Conservation (phyloP, 176 grass and related monocot genomes). For the sorghum (Sorghum bicolor) region Sorghum_bicolor_NCBIv3 NC_012870.2:62956001-62956500, state of each 20-base stretch:
- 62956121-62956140: neutral
- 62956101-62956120: neutral
- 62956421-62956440: neutral
- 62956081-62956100: neutral
- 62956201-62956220: neutral
- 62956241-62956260: neutral
- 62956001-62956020: neutral
- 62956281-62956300: neutral
- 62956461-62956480: neutral
- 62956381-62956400: neutral
- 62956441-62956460: neutral
- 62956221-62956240: neutral
- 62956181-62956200: neutral
- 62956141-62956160: neutral
- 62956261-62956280: neutral
- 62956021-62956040: neutral
- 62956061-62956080: neutral
- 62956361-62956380: neutral
- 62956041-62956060: neutral
- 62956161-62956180: neutral
- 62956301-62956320: neutral
- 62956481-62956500: neutral
- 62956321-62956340: neutral
- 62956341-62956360: neutral
- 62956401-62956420: neutral